Evolutionary conservation across 2,329 filamentous ascomycete species (phyloP).

Genomic region (Apiospora pterosperma): DNA sequence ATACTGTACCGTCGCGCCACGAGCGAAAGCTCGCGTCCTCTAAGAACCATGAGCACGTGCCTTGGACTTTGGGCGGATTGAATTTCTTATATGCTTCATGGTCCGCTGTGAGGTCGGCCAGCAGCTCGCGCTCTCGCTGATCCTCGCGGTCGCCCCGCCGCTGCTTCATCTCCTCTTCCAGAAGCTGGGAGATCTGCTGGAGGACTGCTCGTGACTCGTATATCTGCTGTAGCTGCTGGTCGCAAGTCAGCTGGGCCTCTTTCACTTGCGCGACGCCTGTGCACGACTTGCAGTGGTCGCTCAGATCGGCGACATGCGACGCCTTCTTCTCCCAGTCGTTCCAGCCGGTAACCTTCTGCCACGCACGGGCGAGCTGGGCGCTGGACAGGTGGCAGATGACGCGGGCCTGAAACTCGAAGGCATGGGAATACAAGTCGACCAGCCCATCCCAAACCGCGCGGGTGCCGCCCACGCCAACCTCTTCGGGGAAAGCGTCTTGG

Average conservation of each 20-base stretch:
- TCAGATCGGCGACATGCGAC: not conserved
- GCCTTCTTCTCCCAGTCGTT: slow-evolving; percentile 6
- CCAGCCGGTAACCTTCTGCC: slow-evolving; percentile 10
- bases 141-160: not conserved
- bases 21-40: slow-evolving; percentile 19
- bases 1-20: slow-evolving; percentile 21
- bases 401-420: slow-evolving; percentile 18
- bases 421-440: slow-evolving; percentile 20
- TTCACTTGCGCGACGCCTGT: slow-evolving; percentile 1
- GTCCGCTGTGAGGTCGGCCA: slow-evolving; percentile 17
- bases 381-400: slow-evolving; percentile 12
- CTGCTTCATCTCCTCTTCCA: slow-evolving; percentile 12
- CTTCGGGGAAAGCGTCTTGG: not conserved
- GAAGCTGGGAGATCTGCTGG: slow-evolving; percentile 4
- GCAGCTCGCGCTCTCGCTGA: slow-evolving; percentile 6
- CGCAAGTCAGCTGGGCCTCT: not conserved
- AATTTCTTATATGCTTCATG: slow-evolving; percentile 26
- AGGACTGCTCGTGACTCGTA: slow-evolving; percentile 8
- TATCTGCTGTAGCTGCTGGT: slow-evolving; percentile 7
- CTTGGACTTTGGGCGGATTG: slow-evolving; percentile 22
- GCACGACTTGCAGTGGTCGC: not conserved
- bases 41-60: slow-evolving; percentile 33
- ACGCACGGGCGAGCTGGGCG: slow-evolving; percentile 13
- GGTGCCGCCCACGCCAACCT: not conserved
- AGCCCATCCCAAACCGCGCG: slow-evolving; percentile 19